Conservation (phyloP, 2,329 filamentous ascomycete genomes). For the Talaromyces sp. region DNA sequence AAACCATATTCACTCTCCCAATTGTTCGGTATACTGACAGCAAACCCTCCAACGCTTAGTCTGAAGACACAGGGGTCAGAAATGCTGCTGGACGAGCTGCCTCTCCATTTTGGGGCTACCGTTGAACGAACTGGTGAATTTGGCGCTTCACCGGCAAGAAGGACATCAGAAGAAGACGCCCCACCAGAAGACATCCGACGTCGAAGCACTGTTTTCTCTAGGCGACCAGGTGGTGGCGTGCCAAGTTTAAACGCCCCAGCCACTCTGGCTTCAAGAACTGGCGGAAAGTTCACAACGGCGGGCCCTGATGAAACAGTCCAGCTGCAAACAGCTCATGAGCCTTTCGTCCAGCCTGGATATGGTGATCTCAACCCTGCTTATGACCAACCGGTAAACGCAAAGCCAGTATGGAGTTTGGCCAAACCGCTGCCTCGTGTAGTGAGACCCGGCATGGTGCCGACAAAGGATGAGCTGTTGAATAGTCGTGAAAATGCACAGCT, state of each 20-base stretch:
- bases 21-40: not conserved
- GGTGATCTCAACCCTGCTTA: slow-evolving; percentile 50
- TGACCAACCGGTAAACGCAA: slow-evolving; percentile 44
- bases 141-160: not conserved
- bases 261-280: slow-evolving; percentile 22
- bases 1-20: not conserved
- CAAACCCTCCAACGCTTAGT: not conserved
- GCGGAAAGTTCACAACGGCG: slow-evolving; percentile 26
- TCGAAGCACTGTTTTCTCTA: slow-evolving; percentile 16
- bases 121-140: not conserved
- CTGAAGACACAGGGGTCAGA: not conserved
- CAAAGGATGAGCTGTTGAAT: slow-evolving; percentile 33
- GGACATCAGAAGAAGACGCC: not conserved
- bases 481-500: slow-evolving; percentile 24
- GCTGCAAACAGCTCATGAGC: slow-evolving; percentile 31
- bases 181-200: slow-evolving; percentile 13
- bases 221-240: slow-evolving; percentile 11
- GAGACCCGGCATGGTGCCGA: slow-evolving; percentile 49
- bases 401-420: slow-evolving; percentile 51
- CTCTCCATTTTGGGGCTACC: not conserved
- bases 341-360: slow-evolving; percentile 51
- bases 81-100: not conserved
- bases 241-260: slow-evolving; percentile 21
- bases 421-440: slow-evolving; percentile 52
- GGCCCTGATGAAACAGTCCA: slow-evolving; percentile 28